Evolutionary conservation across 1,284 basidiomycete species (phyloP).

Genomic region (Gymnopus androsaceus): DNA sequence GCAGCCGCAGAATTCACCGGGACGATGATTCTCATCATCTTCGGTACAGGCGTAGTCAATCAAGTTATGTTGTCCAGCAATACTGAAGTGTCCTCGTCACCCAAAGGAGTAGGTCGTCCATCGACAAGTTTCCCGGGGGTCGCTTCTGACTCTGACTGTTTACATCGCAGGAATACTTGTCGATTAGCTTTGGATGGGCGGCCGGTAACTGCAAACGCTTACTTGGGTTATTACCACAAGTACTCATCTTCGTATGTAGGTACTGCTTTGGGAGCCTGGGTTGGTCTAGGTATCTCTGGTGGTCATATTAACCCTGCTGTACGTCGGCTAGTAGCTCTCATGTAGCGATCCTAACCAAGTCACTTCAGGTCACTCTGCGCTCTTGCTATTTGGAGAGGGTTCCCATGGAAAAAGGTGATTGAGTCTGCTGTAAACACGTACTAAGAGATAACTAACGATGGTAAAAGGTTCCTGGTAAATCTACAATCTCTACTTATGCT

Average conservation of each 20-base stretch:
- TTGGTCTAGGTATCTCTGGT: constrained; percentile 66
- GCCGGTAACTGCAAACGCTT: constrained; percentile 43
- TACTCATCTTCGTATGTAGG: constrained; percentile 1
- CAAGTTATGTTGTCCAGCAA: constrained; percentile 62
- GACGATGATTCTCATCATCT: constrained; percentile 61
- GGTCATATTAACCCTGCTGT: constrained; percentile 82
- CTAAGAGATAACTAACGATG: no score
- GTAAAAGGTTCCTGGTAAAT: no score
- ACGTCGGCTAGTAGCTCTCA: constrained; percentile 25
- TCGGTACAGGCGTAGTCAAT: constrained; percentile 65
- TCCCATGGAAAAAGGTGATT: constrained; percentile 81
- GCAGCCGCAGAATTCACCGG: constrained; percentile 70
- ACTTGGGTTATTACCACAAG: background rate
- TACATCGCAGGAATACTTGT: constrained; percentile 51
- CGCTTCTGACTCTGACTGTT: background rate
- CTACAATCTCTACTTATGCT: no score
- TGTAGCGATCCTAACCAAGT: background rate
- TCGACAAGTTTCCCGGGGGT: background rate
- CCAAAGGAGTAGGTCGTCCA: constrained; percentile 64
- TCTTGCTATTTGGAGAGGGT: constrained; percentile 67
- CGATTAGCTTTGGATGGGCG: constrained; percentile 69
- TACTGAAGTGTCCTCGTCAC: constrained; percentile 48
- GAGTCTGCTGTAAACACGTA: no score
- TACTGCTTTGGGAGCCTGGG: constrained; percentile 66
- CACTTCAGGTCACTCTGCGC: constrained; percentile 61